Conservation (phyloP, 495 filamentous ascomycete species). For the Acidomyces sp. region DNA sequence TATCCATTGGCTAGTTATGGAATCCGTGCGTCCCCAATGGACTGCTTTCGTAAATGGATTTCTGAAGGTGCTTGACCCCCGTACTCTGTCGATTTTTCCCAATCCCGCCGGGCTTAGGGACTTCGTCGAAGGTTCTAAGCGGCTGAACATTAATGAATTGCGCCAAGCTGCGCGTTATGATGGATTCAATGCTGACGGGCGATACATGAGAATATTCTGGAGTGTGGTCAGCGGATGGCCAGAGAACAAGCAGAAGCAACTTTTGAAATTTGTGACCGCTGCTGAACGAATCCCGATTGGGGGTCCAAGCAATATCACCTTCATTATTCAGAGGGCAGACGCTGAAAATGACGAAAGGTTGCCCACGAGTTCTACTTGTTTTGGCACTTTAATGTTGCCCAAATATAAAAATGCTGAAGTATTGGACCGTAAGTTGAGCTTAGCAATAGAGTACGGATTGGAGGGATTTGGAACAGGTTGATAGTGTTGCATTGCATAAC, state of each 20-base stretch:
- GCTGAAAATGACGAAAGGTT: conserved; percentile 31
- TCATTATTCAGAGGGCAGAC: conserved; percentile 70
- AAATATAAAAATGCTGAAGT: conserved; percentile 60
- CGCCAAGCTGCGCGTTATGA: conserved; percentile 60
- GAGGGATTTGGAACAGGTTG: conserved; percentile 60
- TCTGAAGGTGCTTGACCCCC: conserved; percentile 55
- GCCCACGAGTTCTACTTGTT: conserved; percentile 80
- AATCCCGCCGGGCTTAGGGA: conserved; percentile 55
- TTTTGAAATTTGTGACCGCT: conserved; percentile 91
- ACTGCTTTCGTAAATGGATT: conserved; percentile 76
- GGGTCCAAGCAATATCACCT: conserved; percentile 64
- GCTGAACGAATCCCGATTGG: conserved; percentile 81
- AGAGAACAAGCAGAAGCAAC: conserved; percentile 50
- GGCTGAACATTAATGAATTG: conserved; percentile 62
- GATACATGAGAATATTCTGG: conserved; percentile 72
- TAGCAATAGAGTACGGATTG: conserved; percentile 74
- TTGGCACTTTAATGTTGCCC: conserved; percentile 70
- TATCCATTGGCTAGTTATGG: conserved; percentile 67
- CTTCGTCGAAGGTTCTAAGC: conserved; percentile 61
- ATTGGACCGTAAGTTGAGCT: conserved; percentile 56
- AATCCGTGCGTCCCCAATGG: conserved; percentile 64
- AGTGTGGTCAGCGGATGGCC: conserved; percentile 51
- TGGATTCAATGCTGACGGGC: conserved; percentile 50
- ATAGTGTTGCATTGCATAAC: no score
- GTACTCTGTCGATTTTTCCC: conserved; percentile 58